Evolutionary conservation across 2,329 filamentous ascomycete genomes (phyloP).

Genomic region (Zymoseptoria pseudotritici): DNA sequence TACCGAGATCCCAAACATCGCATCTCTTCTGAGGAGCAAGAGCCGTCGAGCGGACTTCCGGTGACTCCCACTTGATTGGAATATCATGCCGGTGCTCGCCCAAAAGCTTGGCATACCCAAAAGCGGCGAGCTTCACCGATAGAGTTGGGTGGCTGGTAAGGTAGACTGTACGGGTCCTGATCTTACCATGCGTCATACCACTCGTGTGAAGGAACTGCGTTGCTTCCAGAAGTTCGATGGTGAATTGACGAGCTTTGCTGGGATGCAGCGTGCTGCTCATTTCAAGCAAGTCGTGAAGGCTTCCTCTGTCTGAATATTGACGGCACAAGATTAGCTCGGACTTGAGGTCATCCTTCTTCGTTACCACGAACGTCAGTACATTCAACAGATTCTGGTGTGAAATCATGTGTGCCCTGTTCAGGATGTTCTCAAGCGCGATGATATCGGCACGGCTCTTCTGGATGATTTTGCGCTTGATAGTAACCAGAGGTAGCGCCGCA

Average conservation of each 20-base stretch:
- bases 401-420: conserved; percentile 68
- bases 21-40: conserved; percentile 56
- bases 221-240: conserved; percentile 83
- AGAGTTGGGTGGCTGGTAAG: conserved; percentile 17
- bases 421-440: conserved; percentile 27
- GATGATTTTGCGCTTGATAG: conserved; percentile 20
- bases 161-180: conserved; percentile 18
- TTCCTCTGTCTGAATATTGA: conserved; percentile 43
- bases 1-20: conserved; percentile 91
- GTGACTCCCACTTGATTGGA: conserved; percentile 17
- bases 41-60: conserved; percentile 1
- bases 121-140: conserved; percentile 64
- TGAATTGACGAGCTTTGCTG: conserved; percentile 76
- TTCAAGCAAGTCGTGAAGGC: conserved; percentile 73
- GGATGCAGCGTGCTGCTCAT: conserved; percentile 65
- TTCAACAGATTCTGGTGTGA: conserved; percentile 71
- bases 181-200: conserved; percentile 62
- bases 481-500: conserved; percentile 16
- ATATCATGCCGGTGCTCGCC: conserved; percentile 32
- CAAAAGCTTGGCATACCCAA: conserved; percentile 61
- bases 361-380: conserved; percentile 58
- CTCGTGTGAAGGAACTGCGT: conserved; percentile 80
- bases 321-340: conserved; percentile 23
- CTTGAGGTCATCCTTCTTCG: conserved; percentile 14
- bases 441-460: conserved; percentile 21